phyloP scores from a whole-genome alignment of 2,329 filamentous ascomycete genomes.

The Diaporthe helianthi region DNA sequence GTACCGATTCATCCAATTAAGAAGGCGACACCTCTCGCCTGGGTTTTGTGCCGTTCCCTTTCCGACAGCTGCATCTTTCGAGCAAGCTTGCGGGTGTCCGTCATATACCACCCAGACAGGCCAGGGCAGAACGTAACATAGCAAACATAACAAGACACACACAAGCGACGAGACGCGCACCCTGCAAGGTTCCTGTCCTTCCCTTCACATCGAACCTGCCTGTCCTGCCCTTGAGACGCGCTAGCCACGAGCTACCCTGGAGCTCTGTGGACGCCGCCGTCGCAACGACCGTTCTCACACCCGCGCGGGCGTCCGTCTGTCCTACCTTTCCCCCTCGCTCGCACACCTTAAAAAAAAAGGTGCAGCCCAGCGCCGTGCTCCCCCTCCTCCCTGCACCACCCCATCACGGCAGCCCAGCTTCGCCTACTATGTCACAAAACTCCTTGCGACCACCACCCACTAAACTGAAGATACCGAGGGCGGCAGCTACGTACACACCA shows the following conservation, averaged over 20 bases:
- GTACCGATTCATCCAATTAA: neutral
- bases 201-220: neutral
- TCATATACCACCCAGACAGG: neutral
- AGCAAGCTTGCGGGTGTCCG: constrained; percentile 1
- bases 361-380: constrained; percentile 16
- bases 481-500: constrained; percentile 65
- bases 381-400: constrained; percentile 24
- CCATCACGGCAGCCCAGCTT: constrained; percentile 25
- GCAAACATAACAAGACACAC: neutral
- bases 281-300: constrained; percentile 10
- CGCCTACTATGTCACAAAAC: constrained; percentile 36
- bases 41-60: neutral
- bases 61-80: neutral
- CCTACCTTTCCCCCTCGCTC: neutral
- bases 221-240: neutral
- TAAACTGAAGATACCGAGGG: constrained; percentile 66
- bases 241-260: constrained; percentile 26
- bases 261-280: constrained; percentile 15
- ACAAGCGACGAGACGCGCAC: neutral
- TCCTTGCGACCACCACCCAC: constrained; percentile 49
- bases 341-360: constrained; percentile 21
- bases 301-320: constrained; percentile 5
- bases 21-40: neutral
- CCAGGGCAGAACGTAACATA: neutral
- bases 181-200: neutral